A percentile compares a stretch with the other conserved stretches of the same genome.
phyloP scores from a whole-genome alignment of 73 alveolate genomes.

The Strombidium stylifer region DNA sequence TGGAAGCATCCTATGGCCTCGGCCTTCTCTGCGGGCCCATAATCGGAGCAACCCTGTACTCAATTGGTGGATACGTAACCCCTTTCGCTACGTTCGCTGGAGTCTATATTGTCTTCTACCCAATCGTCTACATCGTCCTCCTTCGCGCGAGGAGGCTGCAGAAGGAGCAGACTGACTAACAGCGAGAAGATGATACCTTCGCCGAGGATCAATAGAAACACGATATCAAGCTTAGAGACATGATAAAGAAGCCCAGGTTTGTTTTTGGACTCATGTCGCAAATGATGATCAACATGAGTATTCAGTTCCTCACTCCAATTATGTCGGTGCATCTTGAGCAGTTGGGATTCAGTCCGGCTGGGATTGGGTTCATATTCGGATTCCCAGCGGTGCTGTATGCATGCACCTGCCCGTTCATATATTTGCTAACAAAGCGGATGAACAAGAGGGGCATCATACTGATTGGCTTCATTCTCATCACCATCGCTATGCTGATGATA shows the following conservation, averaged over 20 bases:
- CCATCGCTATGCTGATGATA: conserved; percentile 23
- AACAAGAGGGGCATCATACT: conserved; percentile 18
- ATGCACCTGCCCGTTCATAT: conserved; percentile 25
- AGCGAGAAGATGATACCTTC: background rate
- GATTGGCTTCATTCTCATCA: conserved; percentile 4
- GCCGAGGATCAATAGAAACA: too few relatives aligned
- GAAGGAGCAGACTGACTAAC: too few relatives aligned
- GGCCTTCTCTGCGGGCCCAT: conserved; percentile 56
- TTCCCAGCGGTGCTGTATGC: conserved; percentile 30
- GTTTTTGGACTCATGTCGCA: conserved; percentile 15
- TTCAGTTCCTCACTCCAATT: conserved; percentile 11
- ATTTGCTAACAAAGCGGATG: conserved; percentile 10
- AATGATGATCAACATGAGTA: conserved; percentile 2
- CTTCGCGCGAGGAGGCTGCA: too few relatives aligned
- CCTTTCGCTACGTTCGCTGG: conserved; percentile 31
- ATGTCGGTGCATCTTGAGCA: conserved; percentile 14
- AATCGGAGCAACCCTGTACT: conserved; percentile 45
- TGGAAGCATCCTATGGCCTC: conserved; percentile 48
- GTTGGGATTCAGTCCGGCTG: conserved; percentile 19
- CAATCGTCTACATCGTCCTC: conserved; percentile 9
- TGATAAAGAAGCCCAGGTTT: conserved; percentile 18
- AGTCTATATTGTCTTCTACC: conserved; percentile 11
- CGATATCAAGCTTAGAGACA: background rate
- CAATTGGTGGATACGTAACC: conserved; percentile 46
- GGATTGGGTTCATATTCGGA: conserved; percentile 32